phyloP scores from a whole-genome alignment of 306 rosid genomes.

The Acacia melanoxylon region DNA sequence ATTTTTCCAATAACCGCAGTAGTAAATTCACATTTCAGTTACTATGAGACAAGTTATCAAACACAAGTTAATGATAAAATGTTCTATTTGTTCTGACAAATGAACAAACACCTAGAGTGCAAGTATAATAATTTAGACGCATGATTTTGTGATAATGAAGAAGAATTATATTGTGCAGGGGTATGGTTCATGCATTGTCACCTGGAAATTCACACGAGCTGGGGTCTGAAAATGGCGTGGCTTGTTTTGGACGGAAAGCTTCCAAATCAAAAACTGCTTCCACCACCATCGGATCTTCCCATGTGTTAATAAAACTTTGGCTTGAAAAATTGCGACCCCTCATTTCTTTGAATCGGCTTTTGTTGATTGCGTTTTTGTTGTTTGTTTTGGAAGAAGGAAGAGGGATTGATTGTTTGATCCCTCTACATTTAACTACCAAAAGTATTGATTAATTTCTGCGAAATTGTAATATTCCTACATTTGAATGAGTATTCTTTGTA shows the following conservation, averaged over 20 bases:
- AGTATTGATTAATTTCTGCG: neutral
- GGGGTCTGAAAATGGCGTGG: constrained; percentile 68
- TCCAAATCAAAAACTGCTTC: constrained; percentile 50
- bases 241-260: constrained; percentile 51
- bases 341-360: neutral
- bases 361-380: neutral
- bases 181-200: constrained; percentile 70
- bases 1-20: neutral
- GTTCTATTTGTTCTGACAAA: neutral
- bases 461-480: neutral
- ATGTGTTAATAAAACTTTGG: constrained; percentile 18
- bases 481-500: neutral
- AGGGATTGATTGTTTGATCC: neutral
- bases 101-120: neutral
- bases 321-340: too few species aligned
- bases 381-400: neutral
- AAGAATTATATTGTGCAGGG: constrained; percentile 26
- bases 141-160: neutral
- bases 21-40: neutral
- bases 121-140: neutral
- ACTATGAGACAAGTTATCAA: neutral
- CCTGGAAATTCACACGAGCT: constrained; percentile 50
- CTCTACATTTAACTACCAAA: neutral
- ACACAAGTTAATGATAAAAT: neutral
- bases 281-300: constrained; percentile 56